Evolutionary conservation across 768 basidiomycete species (phyloP).

Genomic region (Pisolithus orientalis): DNA sequence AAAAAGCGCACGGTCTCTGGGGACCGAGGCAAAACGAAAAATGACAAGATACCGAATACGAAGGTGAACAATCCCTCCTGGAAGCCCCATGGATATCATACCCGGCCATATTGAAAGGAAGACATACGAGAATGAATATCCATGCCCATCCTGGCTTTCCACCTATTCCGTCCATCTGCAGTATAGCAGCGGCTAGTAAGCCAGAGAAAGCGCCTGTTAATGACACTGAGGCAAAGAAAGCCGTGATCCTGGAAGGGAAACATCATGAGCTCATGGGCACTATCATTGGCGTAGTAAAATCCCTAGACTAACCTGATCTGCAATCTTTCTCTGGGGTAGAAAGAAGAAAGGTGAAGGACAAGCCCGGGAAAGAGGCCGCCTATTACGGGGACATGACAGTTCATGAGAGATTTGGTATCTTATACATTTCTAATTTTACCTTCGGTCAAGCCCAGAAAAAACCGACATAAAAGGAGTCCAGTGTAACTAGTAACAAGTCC

Average conservation of each 20-base stretch:
- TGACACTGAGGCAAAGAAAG: slow-evolving; percentile 39
- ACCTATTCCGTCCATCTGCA: slow-evolving; percentile 45
- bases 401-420: no score
- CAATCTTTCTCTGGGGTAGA: no score
- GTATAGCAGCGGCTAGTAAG: slow-evolving; percentile 53
- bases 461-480: no score
- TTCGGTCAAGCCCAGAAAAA: no score
- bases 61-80: slow-evolving; percentile 60
- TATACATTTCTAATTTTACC: no score
- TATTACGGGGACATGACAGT: slow-evolving; percentile 14
- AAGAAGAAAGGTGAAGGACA: no score
- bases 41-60: slow-evolving; percentile 46
- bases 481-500: no score
- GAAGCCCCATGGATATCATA: neutral
- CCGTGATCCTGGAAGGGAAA: slow-evolving; percentile 27
- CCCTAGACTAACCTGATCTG: slow-evolving; percentile 20
- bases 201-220: slow-evolving; percentile 60
- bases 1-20: slow-evolving; percentile 29
- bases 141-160: slow-evolving; percentile 56
- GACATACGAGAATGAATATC: slow-evolving; percentile 47
- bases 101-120: neutral
- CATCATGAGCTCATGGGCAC: neutral
- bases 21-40: slow-evolving; percentile 41
- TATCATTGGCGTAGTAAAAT: neutral
- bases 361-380: slow-evolving; percentile 15